Base-by-base conservation (phyloP, 352 stramenopile genomes). In the Pythium oligandrum region DNA sequence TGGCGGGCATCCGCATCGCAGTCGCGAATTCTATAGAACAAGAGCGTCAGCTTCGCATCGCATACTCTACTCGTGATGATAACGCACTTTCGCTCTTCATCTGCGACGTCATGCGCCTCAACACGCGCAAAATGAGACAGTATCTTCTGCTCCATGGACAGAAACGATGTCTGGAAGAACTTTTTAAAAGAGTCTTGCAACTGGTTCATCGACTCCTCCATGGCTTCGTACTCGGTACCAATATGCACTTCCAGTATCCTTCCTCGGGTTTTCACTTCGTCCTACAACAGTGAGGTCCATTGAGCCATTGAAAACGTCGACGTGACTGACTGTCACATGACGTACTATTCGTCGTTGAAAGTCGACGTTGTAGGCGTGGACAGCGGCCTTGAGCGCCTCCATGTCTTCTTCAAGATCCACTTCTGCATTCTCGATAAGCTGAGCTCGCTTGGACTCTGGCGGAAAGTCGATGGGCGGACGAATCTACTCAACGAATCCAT, bases 321-420 rank as follows among this genome's bases (percentile, higher is more conserved):
- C 17, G 17, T 48, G 9, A 48, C 43, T 48, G 9, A 48, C 17
- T 48, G 43, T 30, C 43, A 48, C 43, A 48, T 31, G 43, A 45
- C 77, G 30, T 72, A 90, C 78, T 34, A 96, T 80, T 8, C 86
- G 82, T 9, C 66, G 64, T 49, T 95, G 75, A 49, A 96, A 89
- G 51, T 93, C 81, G 34, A 90, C 58, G 54, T 96, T 96, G 66
- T 90, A 87, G 17, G 75, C 70, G 57, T 89, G 77, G 35, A 90
- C 86, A 1, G 78, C 77, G 4, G 65, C 64, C 66, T 96, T 75
- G 48, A 96, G 71, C 59, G 88, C 80, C 40, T 87, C 68, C 77
- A 96, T 91, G 57, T 94, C 79, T 10, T 83, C 52, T 40, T 88
- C 80, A 6, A 95, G 64, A 11, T 90, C 70, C 43, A 78, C 69